A percentile compares a stretch with the other conserved stretches of the same genome.
phyloP scores from a whole-genome alignment of 2,329 filamentous ascomycete genomes.

The Penicillium sp. region DNA sequence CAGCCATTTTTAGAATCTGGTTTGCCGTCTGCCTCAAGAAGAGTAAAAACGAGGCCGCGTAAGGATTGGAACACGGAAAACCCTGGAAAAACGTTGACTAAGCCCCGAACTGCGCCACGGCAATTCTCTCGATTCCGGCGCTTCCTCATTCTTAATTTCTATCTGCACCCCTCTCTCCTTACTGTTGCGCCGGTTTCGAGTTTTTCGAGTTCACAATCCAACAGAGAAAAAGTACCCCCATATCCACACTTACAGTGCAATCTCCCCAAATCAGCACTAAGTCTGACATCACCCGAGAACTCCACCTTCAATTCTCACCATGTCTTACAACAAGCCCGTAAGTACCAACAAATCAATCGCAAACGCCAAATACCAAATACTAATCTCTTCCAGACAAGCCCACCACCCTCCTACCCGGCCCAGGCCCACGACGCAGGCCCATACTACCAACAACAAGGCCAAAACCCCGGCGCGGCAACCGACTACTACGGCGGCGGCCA shows the following conservation, averaged over 20 bases:
- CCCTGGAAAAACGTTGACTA: constrained; percentile 1
- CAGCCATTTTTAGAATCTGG: too few species aligned
- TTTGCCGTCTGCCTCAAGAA: too few species aligned
- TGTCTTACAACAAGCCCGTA: constrained; percentile 37
- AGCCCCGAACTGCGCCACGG: constrained; percentile 2
- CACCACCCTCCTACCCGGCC: constrained; percentile 40
- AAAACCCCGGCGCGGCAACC: constrained; percentile 20
- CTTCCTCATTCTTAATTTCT: not conserved
- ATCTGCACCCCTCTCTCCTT: not conserved
- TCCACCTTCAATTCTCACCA: constrained; percentile 17
- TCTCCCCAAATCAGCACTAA: constrained; percentile 4
- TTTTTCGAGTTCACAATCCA: not conserved
- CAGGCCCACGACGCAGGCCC: constrained; percentile 34
- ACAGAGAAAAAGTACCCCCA: not conserved
- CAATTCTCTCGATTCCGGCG: not conserved
- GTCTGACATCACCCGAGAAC: not conserved
- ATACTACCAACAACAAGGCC: constrained; percentile 26
- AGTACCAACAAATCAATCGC: constrained; percentile 7
- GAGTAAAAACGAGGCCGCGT: not conserved
- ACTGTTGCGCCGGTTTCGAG: not conserved
- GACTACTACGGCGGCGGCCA: constrained; percentile 35
- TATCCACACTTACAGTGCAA: not conserved
- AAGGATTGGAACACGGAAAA: not conserved
- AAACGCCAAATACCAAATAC: not conserved
- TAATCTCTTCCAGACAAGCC: constrained; percentile 25